Percentiles rank a stretch among this genome's conserved stretches.
These are phyloP conservation scores for Phellinidium pouzarii DNA, from an alignment of 1,284 basidiomycete species.

Conservation along the genomic window DNA sequence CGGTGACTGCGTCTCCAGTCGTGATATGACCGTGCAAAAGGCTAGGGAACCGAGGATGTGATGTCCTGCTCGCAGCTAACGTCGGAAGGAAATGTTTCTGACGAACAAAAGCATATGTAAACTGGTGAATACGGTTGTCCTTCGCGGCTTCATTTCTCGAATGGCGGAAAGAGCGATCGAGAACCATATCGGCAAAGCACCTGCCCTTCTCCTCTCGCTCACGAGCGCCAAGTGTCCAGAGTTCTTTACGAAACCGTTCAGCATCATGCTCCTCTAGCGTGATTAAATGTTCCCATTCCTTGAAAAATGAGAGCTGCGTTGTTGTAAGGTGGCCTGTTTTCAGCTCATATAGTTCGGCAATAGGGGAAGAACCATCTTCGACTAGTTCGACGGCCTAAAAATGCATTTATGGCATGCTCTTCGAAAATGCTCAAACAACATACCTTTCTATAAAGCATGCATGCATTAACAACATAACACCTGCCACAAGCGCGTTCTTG, in stretches of 20 bases:
- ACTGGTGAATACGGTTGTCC: conserved; percentile 41
- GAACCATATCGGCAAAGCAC: conserved; percentile 75
- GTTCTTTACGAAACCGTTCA: conserved; percentile 76
- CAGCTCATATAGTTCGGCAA: conserved; percentile 68
- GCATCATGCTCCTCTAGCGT: conserved; percentile 87
- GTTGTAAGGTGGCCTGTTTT: conserved; percentile 79
- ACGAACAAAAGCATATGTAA: conserved; percentile 63
- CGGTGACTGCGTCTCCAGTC: conserved; percentile 74
- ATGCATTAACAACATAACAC: conserved; percentile 82
- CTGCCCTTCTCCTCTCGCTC: conserved; percentile 77
- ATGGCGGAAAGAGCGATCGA: conserved; percentile 37
- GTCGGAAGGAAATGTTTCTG: conserved; percentile 21
- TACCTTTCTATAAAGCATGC: conserved; percentile 92
- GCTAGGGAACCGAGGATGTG: conserved; percentile 17
- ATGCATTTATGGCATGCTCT: background rate
- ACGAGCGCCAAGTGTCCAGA: conserved; percentile 86
- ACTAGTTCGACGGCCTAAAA: conserved; percentile 65
- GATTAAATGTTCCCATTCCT: conserved; percentile 84
- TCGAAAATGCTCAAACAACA: conserved; percentile 23
- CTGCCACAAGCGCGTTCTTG: conserved; percentile 69
- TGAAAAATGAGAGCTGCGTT: conserved; percentile 74
- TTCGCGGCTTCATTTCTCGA: conserved; percentile 23
- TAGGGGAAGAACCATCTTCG: conserved; percentile 52
- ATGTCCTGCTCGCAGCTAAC: conserved; percentile 13
- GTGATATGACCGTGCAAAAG: conserved; percentile 78